Base-by-base conservation (phyloP, 2,329 filamentous ascomycete genomes). In the Rhinocladiella similis region DNA sequence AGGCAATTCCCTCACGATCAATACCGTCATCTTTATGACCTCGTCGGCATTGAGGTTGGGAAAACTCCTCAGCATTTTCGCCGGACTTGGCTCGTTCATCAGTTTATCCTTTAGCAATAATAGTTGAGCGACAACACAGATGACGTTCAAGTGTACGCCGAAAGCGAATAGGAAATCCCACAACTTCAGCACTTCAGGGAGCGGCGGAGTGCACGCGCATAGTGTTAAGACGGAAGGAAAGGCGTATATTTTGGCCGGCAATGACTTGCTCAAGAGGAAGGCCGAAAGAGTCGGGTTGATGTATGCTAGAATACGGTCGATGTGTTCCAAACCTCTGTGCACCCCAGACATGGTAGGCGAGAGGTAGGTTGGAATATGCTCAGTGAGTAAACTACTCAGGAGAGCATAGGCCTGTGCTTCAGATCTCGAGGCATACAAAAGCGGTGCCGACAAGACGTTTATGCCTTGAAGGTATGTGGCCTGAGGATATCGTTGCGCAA, bases 151-250 rank as follows among this genome's bases (percentile, higher is more conserved):
- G 72, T 99, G 94, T 35, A 91, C 87, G 0, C 94, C 94, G 65
- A 97, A 99, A 0, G 94, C 93, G 68, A 99, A 96, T 19, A 99
- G 75, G 66, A 99, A 99, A 71, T 99, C 94, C 94, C 94, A 99
- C 1, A 99, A 81, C 61, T 89, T 84, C 53, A 99, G 75, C 0
- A 99, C 94, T 73, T 99, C 93, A 0, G 93, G 93, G 53, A 99
- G 74, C 2, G 94, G 94, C 14, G 94, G 94, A 14, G 94, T 99
- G 72, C 94, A 97, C 22, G 94, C 94, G 69, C 91, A 97, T 49
- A 99, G 82, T 0, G 94, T 99, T 62, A 97, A 78, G 0, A 99
- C 94, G 1, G 90, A 95, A 1, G 94, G 91, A 68, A 99, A 99
- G 2, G 93, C 94, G 70, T 97, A 99, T 53, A 99, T 89, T 75